Evolutionary conservation across 306 rosid species (phyloP).

Genomic region (Prosopis cineraria): DNA sequence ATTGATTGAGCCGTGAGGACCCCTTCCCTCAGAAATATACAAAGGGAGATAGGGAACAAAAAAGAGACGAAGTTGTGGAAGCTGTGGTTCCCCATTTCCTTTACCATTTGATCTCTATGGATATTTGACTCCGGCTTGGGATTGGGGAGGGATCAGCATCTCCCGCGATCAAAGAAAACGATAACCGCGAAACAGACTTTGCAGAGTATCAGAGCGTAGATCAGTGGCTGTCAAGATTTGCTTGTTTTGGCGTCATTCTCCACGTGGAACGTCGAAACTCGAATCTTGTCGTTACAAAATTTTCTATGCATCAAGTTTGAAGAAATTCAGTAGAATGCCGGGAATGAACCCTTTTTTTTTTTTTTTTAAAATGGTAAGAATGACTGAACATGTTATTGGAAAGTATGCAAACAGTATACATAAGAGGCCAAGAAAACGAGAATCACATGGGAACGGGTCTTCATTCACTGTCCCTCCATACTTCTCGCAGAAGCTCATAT

Average conservation of each 20-base stretch:
- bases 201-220: background rate
- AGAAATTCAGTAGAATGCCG: background rate
- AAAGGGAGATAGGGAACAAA: too few species aligned
- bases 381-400: background rate
- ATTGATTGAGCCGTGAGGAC: background rate
- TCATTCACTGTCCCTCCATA: conserved; percentile 64
- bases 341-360: background rate
- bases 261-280: background rate
- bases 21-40: background rate
- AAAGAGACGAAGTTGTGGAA: background rate
- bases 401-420: conserved; percentile 15
- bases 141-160: background rate
- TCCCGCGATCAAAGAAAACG: background rate
- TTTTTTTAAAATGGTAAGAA: background rate
- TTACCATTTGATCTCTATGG: background rate
- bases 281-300: too few species aligned
- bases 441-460: background rate
- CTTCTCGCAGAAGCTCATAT: conserved; percentile 72
- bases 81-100: background rate
- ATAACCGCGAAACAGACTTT: background rate
- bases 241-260: background rate
- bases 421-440: background rate
- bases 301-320: background rate
- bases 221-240: background rate
- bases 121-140: background rate